Conservation (phyloP, 192 early-diverging fungal genomes). For the Coemansia erecta region DNA sequence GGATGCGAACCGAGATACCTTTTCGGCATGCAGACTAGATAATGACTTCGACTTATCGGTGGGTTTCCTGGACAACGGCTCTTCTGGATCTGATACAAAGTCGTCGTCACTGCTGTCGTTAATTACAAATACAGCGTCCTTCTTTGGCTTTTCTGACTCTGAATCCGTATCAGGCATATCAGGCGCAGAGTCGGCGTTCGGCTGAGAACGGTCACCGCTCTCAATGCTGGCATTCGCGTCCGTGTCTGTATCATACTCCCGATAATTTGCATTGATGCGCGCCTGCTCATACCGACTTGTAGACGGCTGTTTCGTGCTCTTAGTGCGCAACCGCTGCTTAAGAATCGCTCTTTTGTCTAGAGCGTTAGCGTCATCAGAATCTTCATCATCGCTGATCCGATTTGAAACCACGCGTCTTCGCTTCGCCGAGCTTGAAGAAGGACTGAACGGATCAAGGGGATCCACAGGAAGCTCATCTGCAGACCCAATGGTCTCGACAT, state of each 20-base stretch:
- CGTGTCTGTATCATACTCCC: conserved; percentile 17
- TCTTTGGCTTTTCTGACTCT: conserved; percentile 9
- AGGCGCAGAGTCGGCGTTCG: background rate
- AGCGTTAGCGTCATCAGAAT: conserved; percentile 15
- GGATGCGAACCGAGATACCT: conserved; percentile 15
- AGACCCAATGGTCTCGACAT: background rate
- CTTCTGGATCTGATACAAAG: conserved; percentile 37
- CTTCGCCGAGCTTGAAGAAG: background rate
- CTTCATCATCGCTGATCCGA: conserved; percentile 33
- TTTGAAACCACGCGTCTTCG: background rate
- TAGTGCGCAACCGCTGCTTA: conserved; percentile 27
- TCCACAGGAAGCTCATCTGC: conserved; percentile 24
- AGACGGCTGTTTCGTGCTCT: background rate
- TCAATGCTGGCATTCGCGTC: conserved; percentile 6
- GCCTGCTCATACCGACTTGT: conserved; percentile 33
- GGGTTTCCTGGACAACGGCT: background rate
- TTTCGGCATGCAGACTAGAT: background rate
- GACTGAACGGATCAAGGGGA: conserved; percentile 5
- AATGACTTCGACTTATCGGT: no score
- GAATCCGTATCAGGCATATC: conserved; percentile 42
- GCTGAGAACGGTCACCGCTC: background rate
- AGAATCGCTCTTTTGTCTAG: conserved; percentile 26
- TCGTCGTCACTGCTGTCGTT: conserved; percentile 43
- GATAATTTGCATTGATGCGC: conserved; percentile 10
- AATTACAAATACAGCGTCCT: conserved; percentile 28